phyloP scores from a whole-genome alignment of 768 basidiomycete genomes.

The Tylopilus balloui region DNA sequence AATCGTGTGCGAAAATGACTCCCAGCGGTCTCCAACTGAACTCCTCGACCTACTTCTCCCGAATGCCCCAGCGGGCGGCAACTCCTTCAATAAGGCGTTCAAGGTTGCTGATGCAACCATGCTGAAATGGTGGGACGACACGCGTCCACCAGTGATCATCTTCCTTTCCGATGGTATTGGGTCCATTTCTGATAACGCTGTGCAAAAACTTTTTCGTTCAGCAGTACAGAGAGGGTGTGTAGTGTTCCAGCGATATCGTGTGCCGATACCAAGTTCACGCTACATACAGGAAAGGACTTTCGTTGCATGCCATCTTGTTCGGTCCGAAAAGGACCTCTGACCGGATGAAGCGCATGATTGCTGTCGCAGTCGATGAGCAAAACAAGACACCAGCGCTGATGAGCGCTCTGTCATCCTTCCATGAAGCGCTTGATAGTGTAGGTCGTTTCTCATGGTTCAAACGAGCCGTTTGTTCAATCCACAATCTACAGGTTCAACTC shows the following conservation, averaged over 20 bases:
- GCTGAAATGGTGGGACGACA: slow-evolving; percentile 41
- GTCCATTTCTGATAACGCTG: slow-evolving; percentile 26
- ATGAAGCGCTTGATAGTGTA: slow-evolving; percentile 49
- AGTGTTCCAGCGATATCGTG: neutral
- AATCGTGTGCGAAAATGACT: slow-evolving; percentile 40
- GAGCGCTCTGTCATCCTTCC: slow-evolving; percentile 41
- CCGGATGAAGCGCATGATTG: slow-evolving; percentile 42
- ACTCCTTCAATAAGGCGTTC: slow-evolving; percentile 42
- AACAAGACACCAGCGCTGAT: slow-evolving; percentile 25
- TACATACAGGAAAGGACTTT: slow-evolving; percentile 43
- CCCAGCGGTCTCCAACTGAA: slow-evolving; percentile 38
- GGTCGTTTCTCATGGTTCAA: slow-evolving; percentile 3
- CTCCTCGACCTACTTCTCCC: slow-evolving; percentile 40
- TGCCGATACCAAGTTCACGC: neutral
- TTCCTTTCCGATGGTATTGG: slow-evolving; percentile 58
- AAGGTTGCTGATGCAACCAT: slow-evolving; percentile 35
- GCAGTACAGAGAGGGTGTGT: slow-evolving; percentile 41
- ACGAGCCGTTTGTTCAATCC: neutral
- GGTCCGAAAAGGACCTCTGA: slow-evolving; percentile 31
- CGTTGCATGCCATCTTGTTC: slow-evolving; percentile 55
- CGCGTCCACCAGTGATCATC: slow-evolving; percentile 46
- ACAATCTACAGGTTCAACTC: slow-evolving; percentile 39
- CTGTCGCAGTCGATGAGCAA: slow-evolving; percentile 45
- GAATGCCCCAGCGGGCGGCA: slow-evolving; percentile 36
- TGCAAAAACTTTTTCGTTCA: slow-evolving; percentile 36